Evolutionary conservation across 345 rosid genomes (phyloP).

Genomic region (Noccaea caerulescens): DNA sequence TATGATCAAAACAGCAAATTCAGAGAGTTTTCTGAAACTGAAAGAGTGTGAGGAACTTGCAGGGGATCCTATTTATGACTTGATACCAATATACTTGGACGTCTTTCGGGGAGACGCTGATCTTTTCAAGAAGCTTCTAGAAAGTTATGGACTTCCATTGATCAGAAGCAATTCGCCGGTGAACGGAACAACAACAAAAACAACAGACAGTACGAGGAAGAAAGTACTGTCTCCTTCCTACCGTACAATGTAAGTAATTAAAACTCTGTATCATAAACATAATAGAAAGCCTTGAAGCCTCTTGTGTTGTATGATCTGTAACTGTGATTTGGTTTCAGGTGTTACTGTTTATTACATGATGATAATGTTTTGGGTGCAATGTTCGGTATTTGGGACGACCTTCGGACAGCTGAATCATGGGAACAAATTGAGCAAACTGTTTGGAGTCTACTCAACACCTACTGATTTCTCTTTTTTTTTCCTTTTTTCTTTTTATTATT

Average conservation of each 20-base stretch:
- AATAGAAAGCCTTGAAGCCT: neutral
- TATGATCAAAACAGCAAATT: neutral
- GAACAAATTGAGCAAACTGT: constrained; percentile 79
- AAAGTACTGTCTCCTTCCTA: constrained; percentile 66
- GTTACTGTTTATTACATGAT: constrained; percentile 85
- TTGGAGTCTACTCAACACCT: constrained; percentile 77
- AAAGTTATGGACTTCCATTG: constrained; percentile 74
- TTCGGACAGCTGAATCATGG: constrained; percentile 68
- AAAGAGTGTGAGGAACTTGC: constrained; percentile 30
- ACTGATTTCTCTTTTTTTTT: constrained; percentile 38
- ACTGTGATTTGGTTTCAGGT: constrained; percentile 53
- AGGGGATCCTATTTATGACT: constrained; percentile 84
- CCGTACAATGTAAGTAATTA: constrained; percentile 78
- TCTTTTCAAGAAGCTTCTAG: constrained; percentile 69
- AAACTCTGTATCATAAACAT: neutral
- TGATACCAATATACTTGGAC: constrained; percentile 83
- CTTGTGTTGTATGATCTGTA: neutral
- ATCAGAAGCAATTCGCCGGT: constrained; percentile 44
- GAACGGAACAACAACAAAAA: constrained; percentile 27
- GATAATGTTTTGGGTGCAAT: constrained; percentile 87
- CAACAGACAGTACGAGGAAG: constrained; percentile 39
- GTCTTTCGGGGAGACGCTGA: constrained; percentile 71
- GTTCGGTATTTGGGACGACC: constrained; percentile 77
- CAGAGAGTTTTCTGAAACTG: constrained; percentile 23
- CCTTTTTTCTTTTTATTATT: neutral